Evolutionary conservation across 2,329 filamentous ascomycete genomes (phyloP).

Genomic region (Neonectria punicea): DNA sequence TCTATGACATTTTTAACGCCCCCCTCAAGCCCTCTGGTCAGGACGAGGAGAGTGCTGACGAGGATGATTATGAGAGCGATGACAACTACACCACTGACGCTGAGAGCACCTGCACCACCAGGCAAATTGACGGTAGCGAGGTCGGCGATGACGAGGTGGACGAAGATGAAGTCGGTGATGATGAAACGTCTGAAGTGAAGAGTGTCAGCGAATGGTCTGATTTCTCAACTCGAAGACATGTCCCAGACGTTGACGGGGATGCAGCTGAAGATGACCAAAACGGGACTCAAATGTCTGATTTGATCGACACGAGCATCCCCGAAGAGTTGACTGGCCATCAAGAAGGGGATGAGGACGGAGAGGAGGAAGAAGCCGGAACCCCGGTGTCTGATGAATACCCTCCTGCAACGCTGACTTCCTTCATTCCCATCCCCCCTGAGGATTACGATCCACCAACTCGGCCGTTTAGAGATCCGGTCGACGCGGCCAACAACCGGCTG

Average conservation of each 20-base stretch:
- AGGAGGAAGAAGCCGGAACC: conserved; percentile 53
- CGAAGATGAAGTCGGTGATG: conserved; percentile 48
- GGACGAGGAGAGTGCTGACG: conserved; percentile 60
- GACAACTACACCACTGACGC: conserved; percentile 84
- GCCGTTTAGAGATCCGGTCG: conserved; percentile 82
- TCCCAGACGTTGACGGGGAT: conserved; percentile 60
- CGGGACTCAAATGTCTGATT: conserved; percentile 52
- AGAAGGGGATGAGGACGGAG: conserved; percentile 48
- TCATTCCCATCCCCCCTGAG: conserved; percentile 83
- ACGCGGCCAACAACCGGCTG: conserved; percentile 87
- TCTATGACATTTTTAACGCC: conserved; percentile 96
- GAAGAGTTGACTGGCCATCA: conserved; percentile 18
- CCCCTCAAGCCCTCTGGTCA: conserved; percentile 57
- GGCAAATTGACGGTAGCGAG: conserved; percentile 65
- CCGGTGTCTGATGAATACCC: conserved; percentile 54
- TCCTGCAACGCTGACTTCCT: conserved; percentile 70
- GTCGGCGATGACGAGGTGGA: conserved; percentile 62
- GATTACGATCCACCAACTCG: conserved; percentile 84
- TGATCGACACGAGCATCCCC: conserved; percentile 50
- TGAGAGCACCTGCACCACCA: conserved; percentile 84
- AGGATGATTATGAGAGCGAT: conserved; percentile 78
- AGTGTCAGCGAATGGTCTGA: conserved; percentile 89
- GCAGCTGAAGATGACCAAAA: conserved; percentile 47
- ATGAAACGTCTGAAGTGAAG: conserved; percentile 67
- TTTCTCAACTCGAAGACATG: conserved; percentile 79